A percentile compares a stretch with the other conserved stretches of the same genome.
Evolutionary conservation across 1,284 basidiomycete genomes (phyloP).

Genomic region (Cryptococcus floricola): DNA sequence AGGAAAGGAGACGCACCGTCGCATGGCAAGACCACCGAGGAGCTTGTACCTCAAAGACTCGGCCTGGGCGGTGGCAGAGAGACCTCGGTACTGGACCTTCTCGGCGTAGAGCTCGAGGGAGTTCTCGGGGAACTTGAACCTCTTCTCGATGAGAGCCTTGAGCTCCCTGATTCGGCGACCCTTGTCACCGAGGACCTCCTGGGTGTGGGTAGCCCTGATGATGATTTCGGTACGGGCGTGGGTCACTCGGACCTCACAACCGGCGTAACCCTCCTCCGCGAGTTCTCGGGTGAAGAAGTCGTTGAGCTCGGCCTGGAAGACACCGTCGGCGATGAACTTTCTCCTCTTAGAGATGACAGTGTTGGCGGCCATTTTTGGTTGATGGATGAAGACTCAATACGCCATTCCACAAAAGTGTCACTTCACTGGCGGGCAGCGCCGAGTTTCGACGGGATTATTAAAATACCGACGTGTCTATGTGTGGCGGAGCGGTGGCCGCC

Average conservation of each 20-base stretch:
- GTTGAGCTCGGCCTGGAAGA: slow-evolving; percentile 83
- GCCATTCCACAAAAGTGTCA: slow-evolving; percentile 9
- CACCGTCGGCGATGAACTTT: slow-evolving; percentile 86
- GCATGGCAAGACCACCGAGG: slow-evolving; percentile 97
- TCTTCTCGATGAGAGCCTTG: slow-evolving; percentile 96
- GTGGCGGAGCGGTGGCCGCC: neutral
- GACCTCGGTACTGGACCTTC: slow-evolving; percentile 98
- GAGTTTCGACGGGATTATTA: neutral
- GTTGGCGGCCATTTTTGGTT: slow-evolving; percentile 32
- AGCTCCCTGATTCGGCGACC: slow-evolving; percentile 99
- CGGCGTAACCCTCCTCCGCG: slow-evolving; percentile 99
- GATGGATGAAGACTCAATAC: slow-evolving; percentile 1
- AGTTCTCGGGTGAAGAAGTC: slow-evolving; percentile 99
- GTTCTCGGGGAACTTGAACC: slow-evolving; percentile 99
- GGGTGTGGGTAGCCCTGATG: slow-evolving; percentile 99
- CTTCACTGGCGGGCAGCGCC: neutral
- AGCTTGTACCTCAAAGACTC: slow-evolving; percentile 99
- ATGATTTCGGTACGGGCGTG: slow-evolving; percentile 99
- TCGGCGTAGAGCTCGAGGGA: slow-evolving; percentile 98
- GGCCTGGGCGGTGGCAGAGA: slow-evolving; percentile 98
- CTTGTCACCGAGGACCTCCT: slow-evolving; percentile 99
- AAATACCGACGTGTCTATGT: neutral
- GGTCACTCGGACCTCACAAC: slow-evolving; percentile 99
- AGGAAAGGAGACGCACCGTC: slow-evolving; percentile 61
- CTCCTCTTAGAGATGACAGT: slow-evolving; percentile 90